Evolutionary conservation across 2,329 filamentous ascomycete genomes (phyloP).

Genomic region (Aureobasidium musti): DNA sequence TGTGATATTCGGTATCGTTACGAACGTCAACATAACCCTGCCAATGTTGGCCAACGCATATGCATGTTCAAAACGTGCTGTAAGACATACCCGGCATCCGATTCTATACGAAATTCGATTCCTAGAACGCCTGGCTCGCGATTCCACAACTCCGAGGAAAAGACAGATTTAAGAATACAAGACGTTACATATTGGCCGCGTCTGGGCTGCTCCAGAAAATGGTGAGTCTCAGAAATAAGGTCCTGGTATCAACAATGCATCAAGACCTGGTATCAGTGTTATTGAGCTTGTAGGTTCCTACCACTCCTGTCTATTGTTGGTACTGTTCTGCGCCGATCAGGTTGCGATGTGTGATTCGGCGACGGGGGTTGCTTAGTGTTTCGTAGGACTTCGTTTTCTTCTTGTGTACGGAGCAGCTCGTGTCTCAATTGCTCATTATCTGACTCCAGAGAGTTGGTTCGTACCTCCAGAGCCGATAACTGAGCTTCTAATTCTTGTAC

Average conservation of each 20-base stretch:
- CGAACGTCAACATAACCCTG: neutral
- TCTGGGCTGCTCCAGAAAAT: neutral
- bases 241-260: neutral
- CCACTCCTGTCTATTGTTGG: neutral
- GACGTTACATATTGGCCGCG: slow-evolving; percentile 8
- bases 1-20: neutral
- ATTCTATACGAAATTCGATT: too few species aligned
- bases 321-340: slow-evolving; percentile 3
- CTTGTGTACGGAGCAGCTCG: slow-evolving; percentile 78
- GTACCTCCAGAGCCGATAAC: slow-evolving; percentile 73
- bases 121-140: neutral
- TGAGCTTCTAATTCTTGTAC: slow-evolving; percentile 92
- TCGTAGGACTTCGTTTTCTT: slow-evolving; percentile 83
- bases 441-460: slow-evolving; percentile 68
- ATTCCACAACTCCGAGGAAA: neutral
- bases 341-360: neutral
- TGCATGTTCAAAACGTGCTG: neutral
- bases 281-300: neutral
- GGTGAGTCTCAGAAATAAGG: neutral
- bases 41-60: neutral
- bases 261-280: neutral
- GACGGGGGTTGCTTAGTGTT: neutral
- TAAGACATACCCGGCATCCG: neutral
- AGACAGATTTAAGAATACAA: slow-evolving; percentile 4
- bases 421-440: slow-evolving; percentile 88